Conservation (phyloP, 306 rosid genomes). For the Coriaria nepalensis region DNA sequence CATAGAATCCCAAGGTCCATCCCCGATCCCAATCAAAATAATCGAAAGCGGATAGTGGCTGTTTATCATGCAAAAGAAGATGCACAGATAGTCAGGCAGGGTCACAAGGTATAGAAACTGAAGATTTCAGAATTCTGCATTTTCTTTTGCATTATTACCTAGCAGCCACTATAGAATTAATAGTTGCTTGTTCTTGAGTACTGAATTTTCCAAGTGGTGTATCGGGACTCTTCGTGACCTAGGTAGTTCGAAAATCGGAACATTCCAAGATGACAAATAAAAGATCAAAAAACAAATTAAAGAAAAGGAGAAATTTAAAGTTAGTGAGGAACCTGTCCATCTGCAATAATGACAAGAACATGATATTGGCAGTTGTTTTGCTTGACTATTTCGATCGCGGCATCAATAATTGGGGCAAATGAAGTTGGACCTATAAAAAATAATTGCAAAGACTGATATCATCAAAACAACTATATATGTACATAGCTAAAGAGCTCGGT, state of each 20-base stretch:
- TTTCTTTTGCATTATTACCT: slow-evolving; percentile 39
- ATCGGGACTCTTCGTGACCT: slow-evolving; percentile 74
- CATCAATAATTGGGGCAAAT: slow-evolving; percentile 73
- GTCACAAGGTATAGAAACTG: no score
- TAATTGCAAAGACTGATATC: no score
- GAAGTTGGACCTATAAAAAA: slow-evolving; percentile 76
- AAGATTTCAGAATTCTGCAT: neutral
- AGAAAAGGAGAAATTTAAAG: neutral
- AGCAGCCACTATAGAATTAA: slow-evolving; percentile 61
- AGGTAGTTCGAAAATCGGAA: neutral
- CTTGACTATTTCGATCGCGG: slow-evolving; percentile 82
- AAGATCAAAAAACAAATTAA: neutral
- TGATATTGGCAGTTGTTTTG: slow-evolving; percentile 76
- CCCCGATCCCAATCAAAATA: slow-evolving; percentile 92
- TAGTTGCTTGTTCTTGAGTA: slow-evolving; percentile 73
- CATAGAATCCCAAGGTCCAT: slow-evolving; percentile 98
- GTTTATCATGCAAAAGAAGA: no score
- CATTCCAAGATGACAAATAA: slow-evolving; percentile 8
- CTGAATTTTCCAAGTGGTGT: slow-evolving; percentile 48
- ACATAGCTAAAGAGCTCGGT: no score
- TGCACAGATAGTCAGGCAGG: no score
- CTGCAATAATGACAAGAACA: slow-evolving; percentile 92
- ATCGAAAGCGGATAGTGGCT: slow-evolving; percentile 81
- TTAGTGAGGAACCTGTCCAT: slow-evolving; percentile 81
- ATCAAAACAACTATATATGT: no score